Evolutionary conservation across 2,329 filamentous ascomycete genomes (phyloP), one percentile per base, ranked within the genome.

Genomic region (Fusarium sarcochroum): DNA sequence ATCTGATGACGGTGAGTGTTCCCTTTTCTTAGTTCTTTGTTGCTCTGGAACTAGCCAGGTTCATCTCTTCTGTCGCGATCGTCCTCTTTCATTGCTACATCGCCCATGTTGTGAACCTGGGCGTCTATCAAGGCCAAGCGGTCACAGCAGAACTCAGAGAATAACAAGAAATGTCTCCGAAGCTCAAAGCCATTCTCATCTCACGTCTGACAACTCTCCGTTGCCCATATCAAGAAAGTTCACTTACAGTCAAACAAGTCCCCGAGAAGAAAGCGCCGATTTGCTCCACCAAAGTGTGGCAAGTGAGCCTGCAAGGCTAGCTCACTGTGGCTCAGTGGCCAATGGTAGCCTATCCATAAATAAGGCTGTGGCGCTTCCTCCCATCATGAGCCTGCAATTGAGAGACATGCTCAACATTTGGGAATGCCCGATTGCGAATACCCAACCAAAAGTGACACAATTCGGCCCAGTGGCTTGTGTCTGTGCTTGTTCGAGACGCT

Each of bases 381-480:
- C 14, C 17, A 17, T 15, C 25, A 40, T 52, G 11, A 8, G 1
- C 13, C 25, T 40, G 34, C 47, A 50, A 53, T 61, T 40, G 34
- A 41, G 20, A 61, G 17, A n/a, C 41, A 53, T 14, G 5, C 47
- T 41, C 37, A 46, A 46, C 44, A 34, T 8, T 40, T n/a, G 17
- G 32, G 11, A 13, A 13, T 2, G 20, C 32, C 21, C 20, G 41
- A 70, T 68, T 63, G 44, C 67, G 38, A 70, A 63, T 6, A 11
- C 48, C 30, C 49, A 46, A 30, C 35, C 38, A 56, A 58, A 58
- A 57, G 49, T 71, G 48, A 44, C 62, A 68, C 47, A 69, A 73
- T 69, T 30, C 32, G 51, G 38, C 32, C 40, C 15, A 37, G 41
- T 11, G 30, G n/a, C 7, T 46, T 20, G 37, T 38, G 13, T 25